phyloP scores from a whole-genome alignment of 805 yeast species.

The Ogataea ramenticola region DNA sequence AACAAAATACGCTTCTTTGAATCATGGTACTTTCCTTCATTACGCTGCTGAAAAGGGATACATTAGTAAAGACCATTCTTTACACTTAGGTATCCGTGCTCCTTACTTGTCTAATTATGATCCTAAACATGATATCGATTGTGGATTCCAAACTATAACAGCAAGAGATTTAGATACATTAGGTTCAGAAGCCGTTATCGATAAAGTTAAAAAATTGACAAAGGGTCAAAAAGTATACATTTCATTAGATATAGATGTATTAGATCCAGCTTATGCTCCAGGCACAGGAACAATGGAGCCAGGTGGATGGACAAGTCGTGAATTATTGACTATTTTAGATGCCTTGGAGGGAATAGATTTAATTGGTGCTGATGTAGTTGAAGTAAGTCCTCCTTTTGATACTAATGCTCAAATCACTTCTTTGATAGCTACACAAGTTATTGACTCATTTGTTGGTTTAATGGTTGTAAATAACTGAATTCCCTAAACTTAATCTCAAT shows the following conservation, averaged over 20 bases:
- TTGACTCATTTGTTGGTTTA: constrained; percentile 40
- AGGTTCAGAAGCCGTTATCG: constrained; percentile 24
- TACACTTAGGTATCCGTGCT: constrained; percentile 61
- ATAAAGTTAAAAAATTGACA: constrained; percentile 27
- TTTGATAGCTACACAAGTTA: constrained; percentile 58
- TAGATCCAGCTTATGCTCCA: constrained; percentile 69
- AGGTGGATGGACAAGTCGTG: constrained; percentile 69
- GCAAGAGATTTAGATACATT: constrained; percentile 44
- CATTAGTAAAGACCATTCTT: constrained; percentile 37
- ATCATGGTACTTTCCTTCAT: constrained; percentile 66
- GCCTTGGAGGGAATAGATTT: constrained; percentile 52
- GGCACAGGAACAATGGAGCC: constrained; percentile 78
- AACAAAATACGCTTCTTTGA: constrained; percentile 43
- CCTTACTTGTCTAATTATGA: constrained; percentile 37
- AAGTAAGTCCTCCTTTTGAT: constrained; percentile 59
- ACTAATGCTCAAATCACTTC: constrained; percentile 55
- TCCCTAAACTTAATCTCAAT: no score
- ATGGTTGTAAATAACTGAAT: constrained; percentile 28
- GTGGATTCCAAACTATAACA: constrained; percentile 40
- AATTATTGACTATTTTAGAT: constrained; percentile 51
- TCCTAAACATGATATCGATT: constrained; percentile 36
- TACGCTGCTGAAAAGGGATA: constrained; percentile 65
- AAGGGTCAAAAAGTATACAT: constrained; percentile 36
- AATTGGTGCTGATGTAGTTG: constrained; percentile 74
- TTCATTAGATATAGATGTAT: constrained; percentile 50